Base-by-base conservation (phyloP, 352 stramenopile genomes). In the Globisporangium abappressorium region DNA sequence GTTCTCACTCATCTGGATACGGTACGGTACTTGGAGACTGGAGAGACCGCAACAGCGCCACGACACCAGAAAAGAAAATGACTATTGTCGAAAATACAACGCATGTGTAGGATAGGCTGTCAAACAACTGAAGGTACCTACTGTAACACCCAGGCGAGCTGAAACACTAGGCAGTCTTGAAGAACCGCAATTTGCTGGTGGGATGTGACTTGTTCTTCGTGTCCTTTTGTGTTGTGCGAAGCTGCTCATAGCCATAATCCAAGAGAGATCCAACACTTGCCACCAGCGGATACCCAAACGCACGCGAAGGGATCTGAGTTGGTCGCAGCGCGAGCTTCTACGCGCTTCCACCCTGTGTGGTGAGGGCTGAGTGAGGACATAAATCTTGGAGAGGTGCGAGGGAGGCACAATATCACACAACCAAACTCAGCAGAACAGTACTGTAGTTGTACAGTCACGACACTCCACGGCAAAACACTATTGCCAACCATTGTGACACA, bases 11-110 rank as follows among this genome's bases (percentile, higher is more conserved):
- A n/a, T 20, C 41, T 49, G 9, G 36, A 49, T 49, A 49, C 41
- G 18, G 15, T 49, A 49, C 41, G 11, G 15, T 20, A n/a, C 15
- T 20, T 20, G 7, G 18, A 20, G 18, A 15, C 11, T 18, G 11
- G 14, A 36, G 9, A 62, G 30, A 33, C 30, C 30, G 30, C 30
- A 33, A 22, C 57, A n/a, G 3, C 9, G 1, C 18, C 55, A 22
- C 22, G 36, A 64, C 36, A 53, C 58, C 58, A 64, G 58, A 64
- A 64, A 36, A 64, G 58, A 64, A 64, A 36, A 43, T n/a, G 56
- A 30, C 30, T 0, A 8, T 55, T 14, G 14, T 26, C 18, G 38
- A 46, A 14, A 46, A 46, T 38, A 46, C 38, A 46, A 14, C 12
- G 7, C 12, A 14, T 20, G 38, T 7, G 38, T 20, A 46, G 38